These are phyloP conservation scores for Aspergillus felis DNA, from an alignment of 2,329 filamentous ascomycete species.

Conservation along the genomic window DNA sequence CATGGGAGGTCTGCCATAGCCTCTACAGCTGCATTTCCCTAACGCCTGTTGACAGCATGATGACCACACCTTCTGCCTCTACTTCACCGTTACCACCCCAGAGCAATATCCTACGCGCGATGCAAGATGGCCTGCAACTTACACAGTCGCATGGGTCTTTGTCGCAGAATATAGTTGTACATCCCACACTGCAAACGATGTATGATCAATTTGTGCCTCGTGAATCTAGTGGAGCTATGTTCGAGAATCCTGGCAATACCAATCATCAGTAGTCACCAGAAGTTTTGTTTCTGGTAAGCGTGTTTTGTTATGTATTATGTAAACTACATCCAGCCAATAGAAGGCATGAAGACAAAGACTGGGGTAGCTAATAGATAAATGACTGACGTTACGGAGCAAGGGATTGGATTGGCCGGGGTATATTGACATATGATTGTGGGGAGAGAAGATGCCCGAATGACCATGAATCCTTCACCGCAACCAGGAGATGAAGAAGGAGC, in stretches of 20 bases:
- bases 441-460: no score
- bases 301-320: no score
- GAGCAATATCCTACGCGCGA: background rate
- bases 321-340: background rate
- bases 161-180: background rate
- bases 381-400: no score
- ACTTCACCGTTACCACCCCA: background rate
- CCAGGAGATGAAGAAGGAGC: no score
- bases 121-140: background rate
- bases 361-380: no score
- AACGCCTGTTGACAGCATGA: background rate
- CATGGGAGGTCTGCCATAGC: background rate
- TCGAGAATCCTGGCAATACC: background rate
- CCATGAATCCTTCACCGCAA: no score
- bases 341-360: background rate
- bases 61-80: background rate
- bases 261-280: background rate
- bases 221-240: background rate
- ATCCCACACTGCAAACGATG: background rate
- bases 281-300: background rate
- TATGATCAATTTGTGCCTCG: background rate
- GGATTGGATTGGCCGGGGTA: no score
- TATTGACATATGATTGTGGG: no score
- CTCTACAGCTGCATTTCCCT: background rate
- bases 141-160: background rate